Evolutionary conservation across 2,329 filamentous ascomycete species (phyloP).

Genomic region (Cladosporium phlei): DNA sequence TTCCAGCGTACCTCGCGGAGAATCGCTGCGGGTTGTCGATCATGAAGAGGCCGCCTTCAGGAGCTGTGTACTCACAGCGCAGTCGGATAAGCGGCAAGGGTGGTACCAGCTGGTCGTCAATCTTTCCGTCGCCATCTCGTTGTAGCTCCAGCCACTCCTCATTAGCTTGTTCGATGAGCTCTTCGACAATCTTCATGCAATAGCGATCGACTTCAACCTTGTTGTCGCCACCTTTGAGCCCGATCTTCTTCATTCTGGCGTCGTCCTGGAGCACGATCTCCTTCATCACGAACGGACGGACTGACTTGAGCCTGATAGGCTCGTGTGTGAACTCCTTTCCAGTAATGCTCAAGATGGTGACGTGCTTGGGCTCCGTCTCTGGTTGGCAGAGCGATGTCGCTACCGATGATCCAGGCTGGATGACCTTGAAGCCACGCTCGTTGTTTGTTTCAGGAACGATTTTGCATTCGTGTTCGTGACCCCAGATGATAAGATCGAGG

Average conservation of each 20-base stretch:
- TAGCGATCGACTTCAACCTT: slow-evolving; percentile 72
- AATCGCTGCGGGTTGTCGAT: slow-evolving; percentile 94
- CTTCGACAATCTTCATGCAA: slow-evolving; percentile 72
- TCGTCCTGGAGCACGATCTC: slow-evolving; percentile 77
- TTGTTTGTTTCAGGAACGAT: slow-evolving; percentile 80
- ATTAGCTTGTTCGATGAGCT: slow-evolving; percentile 81
- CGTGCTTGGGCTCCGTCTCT: slow-evolving; percentile 86
- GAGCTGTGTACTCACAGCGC: slow-evolving; percentile 83
- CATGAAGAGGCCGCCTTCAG: slow-evolving; percentile 79
- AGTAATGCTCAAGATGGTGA: slow-evolving; percentile 77
- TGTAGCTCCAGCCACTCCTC: slow-evolving; percentile 74
- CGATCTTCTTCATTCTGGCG: slow-evolving; percentile 69
- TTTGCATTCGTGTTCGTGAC: slow-evolving; percentile 93
- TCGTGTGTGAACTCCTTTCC: slow-evolving; percentile 77
- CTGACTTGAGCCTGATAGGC: slow-evolving; percentile 76
- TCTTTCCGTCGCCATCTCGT: slow-evolving; percentile 50
- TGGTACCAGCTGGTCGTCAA: slow-evolving; percentile 53
- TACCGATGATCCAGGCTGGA: slow-evolving; percentile 94
- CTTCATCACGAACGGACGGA: slow-evolving; percentile 82
- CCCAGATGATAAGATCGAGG: slow-evolving; percentile 89
- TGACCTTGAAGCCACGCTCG: slow-evolving; percentile 88
- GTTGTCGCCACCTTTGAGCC: slow-evolving; percentile 72
- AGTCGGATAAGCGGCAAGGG: slow-evolving; percentile 83
- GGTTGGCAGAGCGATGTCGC: slow-evolving; percentile 87
- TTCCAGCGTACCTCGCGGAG: slow-evolving; percentile 84